phyloP scores from a whole-genome alignment of 345 rosid genomes.

The Aquilaria sinensis region DNA sequence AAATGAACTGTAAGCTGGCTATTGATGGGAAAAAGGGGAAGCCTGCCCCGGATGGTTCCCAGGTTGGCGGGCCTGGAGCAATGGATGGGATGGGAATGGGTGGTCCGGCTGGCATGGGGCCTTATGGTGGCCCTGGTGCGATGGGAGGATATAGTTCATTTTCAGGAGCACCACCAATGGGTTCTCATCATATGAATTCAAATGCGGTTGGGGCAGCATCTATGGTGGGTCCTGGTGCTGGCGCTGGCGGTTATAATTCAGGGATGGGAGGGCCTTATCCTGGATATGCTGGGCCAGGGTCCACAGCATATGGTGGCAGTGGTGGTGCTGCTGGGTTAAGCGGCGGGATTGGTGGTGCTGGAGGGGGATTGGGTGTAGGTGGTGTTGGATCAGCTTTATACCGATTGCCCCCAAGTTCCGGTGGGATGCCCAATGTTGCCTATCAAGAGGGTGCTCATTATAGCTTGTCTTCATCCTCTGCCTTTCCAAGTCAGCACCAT shows the following conservation, averaged over 20 bases:
- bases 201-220: constrained; percentile 35
- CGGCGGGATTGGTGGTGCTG: constrained; percentile 13
- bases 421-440: constrained; percentile 55
- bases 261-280: constrained; percentile 41
- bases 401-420: constrained; percentile 53
- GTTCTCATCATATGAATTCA: constrained; percentile 48
- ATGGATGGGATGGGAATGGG: background rate
- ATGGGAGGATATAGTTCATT: constrained; percentile 39
- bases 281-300: constrained; percentile 63
- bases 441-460: constrained; percentile 62
- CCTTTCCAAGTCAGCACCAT: constrained; percentile 58
- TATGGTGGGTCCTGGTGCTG: constrained; percentile 25
- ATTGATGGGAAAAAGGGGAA: constrained; percentile 75
- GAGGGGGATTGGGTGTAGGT: constrained; percentile 22
- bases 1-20: constrained; percentile 66
- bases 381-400: constrained; percentile 46
- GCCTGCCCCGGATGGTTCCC: constrained; percentile 29
- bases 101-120: constrained; percentile 1
- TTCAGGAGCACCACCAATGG: constrained; percentile 34
- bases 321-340: constrained; percentile 9
- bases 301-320: constrained; percentile 36
- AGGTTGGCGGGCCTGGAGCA: constrained; percentile 48
- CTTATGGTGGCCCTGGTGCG: constrained; percentile 27
- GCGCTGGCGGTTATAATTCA: constrained; percentile 39
- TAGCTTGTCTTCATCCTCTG: constrained; percentile 43